phyloP scores from a whole-genome alignment of 768 basidiomycete genomes.

The Termitomyces sp. region DNA sequence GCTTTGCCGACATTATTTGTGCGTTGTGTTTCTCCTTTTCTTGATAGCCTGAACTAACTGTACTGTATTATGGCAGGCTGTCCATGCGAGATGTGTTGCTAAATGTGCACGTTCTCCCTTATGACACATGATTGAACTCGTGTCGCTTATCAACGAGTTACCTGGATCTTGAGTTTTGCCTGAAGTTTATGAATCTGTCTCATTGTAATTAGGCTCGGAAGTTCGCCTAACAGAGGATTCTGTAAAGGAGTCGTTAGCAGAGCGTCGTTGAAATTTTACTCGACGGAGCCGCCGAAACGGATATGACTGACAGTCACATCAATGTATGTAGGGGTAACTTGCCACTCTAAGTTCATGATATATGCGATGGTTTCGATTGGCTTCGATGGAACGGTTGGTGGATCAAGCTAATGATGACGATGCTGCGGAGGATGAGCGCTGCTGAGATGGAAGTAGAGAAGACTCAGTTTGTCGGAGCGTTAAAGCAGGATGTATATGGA shows the following conservation, averaged over 20 bases:
- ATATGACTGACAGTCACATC: too few species aligned
- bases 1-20: slow-evolving; percentile 68
- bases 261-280: too few species aligned
- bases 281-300: too few species aligned
- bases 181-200: neutral
- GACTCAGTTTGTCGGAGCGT: too few species aligned
- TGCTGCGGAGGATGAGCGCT: neutral
- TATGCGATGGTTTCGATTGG: neutral
- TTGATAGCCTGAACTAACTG: neutral
- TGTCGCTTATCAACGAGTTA: neutral
- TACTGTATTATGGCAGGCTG: slow-evolving; percentile 43
- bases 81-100: slow-evolving; percentile 78
- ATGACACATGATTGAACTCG: slow-evolving; percentile 19
- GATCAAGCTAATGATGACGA: too few species aligned
- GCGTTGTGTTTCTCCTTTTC: slow-evolving; percentile 19
- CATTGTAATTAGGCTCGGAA: neutral
- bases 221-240: neutral
- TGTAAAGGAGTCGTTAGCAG: neutral
- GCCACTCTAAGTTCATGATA: neutral
- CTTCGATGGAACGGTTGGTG: too few species aligned
- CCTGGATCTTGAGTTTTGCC: neutral
- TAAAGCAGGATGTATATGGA: too few species aligned
- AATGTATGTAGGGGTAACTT: too few species aligned
- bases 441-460: neutral
- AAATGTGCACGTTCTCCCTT: slow-evolving; percentile 14